Base-by-base conservation (phyloP, 805 yeast species). In the Pichia cabralensis region DNA sequence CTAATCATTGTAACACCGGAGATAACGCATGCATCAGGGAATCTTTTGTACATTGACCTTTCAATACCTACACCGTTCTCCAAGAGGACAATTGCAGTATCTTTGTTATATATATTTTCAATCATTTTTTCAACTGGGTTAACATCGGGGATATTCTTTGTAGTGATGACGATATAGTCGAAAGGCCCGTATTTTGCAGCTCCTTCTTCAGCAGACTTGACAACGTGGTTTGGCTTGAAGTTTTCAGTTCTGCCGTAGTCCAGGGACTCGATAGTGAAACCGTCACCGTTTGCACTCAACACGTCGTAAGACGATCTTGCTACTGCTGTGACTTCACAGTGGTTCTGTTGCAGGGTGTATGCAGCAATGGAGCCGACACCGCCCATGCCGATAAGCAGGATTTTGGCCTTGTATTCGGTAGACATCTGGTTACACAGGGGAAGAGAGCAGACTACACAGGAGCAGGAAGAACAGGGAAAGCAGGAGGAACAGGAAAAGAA, bases 341-440 rank as follows among this genome's bases (percentile, higher is more conserved):
- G 71, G 28, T 67, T 61, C 26, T 54, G 52, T 44, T 62, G 65
- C 22, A 84, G 61, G 0, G 81, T 72, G 32, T 76, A 66, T 0
- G 94, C 83, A 3, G 80, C 76, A 22, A 84, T 71, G 13, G 84
- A 68, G 24, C 95, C 95, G 9, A 84, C 92, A 25, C 94, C 95
- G 12, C 95, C 95, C 28, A 84, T 69, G 9, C 95, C 95, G 26
- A 83, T 68, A 9, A 83, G 60, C 10, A 83, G 61, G 13, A 77
- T 74, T 33, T 62, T n/a, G n/a, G n/a, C n/a, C n/a, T n/a, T n/a
- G n/a, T n/a, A n/a, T n/a, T n/a, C n/a, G n/a, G n/a, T n/a, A n/a
- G n/a, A n/a, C n/a, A n/a, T n/a, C n/a, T n/a, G n/a, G n/a, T n/a
- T n/a, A n/a, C n/a, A n/a, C n/a, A n/a, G n/a, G n/a, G n/a, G n/a